These are phyloP conservation scores for Scheffersomyces ergatensis DNA, from an alignment of 805 yeast genomes.

Conservation along the genomic window DNA sequence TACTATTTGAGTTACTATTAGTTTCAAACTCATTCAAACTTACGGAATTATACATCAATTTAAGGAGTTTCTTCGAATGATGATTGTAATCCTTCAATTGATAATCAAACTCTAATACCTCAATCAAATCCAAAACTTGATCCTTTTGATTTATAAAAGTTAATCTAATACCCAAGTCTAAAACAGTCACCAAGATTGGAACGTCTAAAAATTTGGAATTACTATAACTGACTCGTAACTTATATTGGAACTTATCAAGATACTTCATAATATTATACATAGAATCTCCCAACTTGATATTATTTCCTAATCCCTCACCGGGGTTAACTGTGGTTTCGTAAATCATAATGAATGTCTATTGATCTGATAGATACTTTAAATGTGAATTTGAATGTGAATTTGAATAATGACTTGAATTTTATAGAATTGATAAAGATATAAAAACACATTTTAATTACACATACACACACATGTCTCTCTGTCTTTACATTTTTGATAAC, in stretches of 20 bases:
- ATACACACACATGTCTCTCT: too few species aligned
- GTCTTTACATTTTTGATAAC: too few species aligned
- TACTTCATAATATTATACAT: slow-evolving; percentile 25
- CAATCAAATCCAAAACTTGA: slow-evolving; percentile 28
- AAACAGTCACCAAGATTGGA: slow-evolving; percentile 30
- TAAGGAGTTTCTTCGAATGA: slow-evolving; percentile 4
- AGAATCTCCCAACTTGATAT: slow-evolving; percentile 25
- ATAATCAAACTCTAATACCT: slow-evolving; percentile 19
- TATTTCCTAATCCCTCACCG: slow-evolving; percentile 34
- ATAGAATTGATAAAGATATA: too few species aligned
- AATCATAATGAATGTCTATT: slow-evolving; percentile 7
- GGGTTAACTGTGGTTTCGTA: slow-evolving; percentile 21
- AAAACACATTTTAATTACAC: too few species aligned
- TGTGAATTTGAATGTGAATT: too few species aligned
- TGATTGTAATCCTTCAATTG: background rate
- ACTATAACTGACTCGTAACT: slow-evolving; percentile 28
- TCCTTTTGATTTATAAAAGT: slow-evolving; percentile 22
- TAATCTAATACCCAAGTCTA: slow-evolving; percentile 22
- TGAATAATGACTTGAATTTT: too few species aligned
- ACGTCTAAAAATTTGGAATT: slow-evolving; percentile 23
- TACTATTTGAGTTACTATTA: background rate
- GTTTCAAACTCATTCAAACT: slow-evolving; percentile 21
- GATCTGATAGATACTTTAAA: too few species aligned
- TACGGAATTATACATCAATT: slow-evolving; percentile 30
- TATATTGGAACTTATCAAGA: slow-evolving; percentile 23